Percentiles rank a stretch among this genome's conserved stretches.
Conservation (phyloP, 495 filamentous ascomycete species). For the Penicillium atrosanguineum region DNA sequence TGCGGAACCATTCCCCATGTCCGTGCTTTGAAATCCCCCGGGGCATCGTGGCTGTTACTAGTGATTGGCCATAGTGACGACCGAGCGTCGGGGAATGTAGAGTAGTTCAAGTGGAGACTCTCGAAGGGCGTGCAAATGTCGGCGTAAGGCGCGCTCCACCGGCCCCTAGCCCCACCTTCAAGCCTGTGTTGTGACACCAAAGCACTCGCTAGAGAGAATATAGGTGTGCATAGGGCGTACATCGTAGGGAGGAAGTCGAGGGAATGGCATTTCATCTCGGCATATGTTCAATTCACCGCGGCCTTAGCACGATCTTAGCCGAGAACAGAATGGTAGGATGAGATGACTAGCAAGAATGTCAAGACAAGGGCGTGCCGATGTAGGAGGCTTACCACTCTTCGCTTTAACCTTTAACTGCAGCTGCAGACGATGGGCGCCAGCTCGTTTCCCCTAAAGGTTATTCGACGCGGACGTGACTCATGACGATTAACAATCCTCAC, state of each 20-base stretch:
- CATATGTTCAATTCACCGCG: background rate
- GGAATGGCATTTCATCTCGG: background rate
- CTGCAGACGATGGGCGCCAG: background rate
- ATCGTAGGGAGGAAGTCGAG: too few relatives aligned
- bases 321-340: too few relatives aligned
- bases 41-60: background rate
- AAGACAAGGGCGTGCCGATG: constrained; percentile 27
- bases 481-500: background rate
- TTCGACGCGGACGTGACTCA: background rate
- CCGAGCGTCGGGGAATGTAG: constrained; percentile 11
- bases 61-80: constrained; percentile 18
- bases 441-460: background rate
- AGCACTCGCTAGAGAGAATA: background rate
- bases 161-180: constrained; percentile 5
- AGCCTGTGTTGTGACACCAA: background rate
- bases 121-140: constrained; percentile 28
- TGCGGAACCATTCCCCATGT: background rate
- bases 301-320: too few relatives aligned
- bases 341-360: constrained; percentile 19
- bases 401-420: background rate
- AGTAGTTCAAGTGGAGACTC: constrained; percentile 17
- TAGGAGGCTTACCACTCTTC: constrained; percentile 11
- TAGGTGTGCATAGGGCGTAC: background rate
- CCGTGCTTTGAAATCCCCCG: constrained; percentile 7
- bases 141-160: constrained; percentile 25